Evolutionary conservation across 208 protist genomes (phyloP), one percentile per base, ranked within the genome.

Genomic region (Histomonas meleagridis): DNA sequence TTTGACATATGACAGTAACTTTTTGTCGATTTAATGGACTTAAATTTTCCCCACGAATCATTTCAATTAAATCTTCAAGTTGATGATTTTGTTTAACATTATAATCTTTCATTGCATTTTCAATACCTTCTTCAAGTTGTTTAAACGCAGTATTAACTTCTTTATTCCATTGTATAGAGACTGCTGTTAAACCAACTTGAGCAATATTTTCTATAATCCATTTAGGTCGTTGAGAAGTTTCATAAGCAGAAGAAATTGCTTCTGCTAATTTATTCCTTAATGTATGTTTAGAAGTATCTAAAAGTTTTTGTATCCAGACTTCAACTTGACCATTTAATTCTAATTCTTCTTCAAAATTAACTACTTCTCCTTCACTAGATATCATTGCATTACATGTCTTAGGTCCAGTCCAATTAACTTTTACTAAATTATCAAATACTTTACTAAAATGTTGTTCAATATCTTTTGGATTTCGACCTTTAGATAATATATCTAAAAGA

Each of bases 61-160:
- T 95, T 81, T 96, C 95, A 92, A 98, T 97, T 32, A 98, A 94
- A 57, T 95, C 96, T 91, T 96, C 95, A 48, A 99, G 95, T 92
- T 97, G 95, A 62, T 93, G 93, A 91, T 98, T 97, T 91, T 98
- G 97, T 93, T 96, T 96, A 95, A 97, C 98, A 48, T 97, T 94
- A 93, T 97, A 97, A 65, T 99, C 97, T 94, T 98, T 98, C 94
- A 99, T 95, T 57, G 97, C 97, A 91, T 96, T 96, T 93, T 99
- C 97, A 92, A 98, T 98, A 78, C 97, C 97, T 92, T 99, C 97
- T 86, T 92, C 92, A 18, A 93, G 92, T 21, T 91, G 93, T 92
- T 97, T 97, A 94, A 99, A 99, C n/a, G 97, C 96, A 62, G 97
- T 95, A 92, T 98, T 96, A 62, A 98, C 97, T 92, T 99, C 97